phyloP scores from a whole-genome alignment of 441 rosid species.

The Adansonia grandidieri region DNA sequence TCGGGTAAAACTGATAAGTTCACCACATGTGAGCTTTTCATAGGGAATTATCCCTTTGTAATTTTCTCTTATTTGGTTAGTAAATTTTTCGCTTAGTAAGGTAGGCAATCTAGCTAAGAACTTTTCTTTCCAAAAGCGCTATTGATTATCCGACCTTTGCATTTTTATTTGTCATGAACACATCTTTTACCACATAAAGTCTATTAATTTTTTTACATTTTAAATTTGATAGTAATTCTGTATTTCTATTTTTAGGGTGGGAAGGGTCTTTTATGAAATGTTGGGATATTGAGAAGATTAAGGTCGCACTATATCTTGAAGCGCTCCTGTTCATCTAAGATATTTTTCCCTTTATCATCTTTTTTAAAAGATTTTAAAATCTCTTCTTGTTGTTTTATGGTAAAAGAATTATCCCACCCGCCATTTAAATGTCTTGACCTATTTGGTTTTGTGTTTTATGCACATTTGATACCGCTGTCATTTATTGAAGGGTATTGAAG shows the following conservation, averaged over 20 bases:
- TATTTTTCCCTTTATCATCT: background rate
- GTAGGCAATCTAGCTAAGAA: background rate
- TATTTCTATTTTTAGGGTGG: no score
- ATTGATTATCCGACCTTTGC: background rate
- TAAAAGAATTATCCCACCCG: no score
- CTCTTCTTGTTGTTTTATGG: no score
- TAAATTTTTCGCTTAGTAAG: background rate
- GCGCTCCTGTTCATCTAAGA: background rate
- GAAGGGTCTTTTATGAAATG: background rate
- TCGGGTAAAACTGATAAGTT: background rate
- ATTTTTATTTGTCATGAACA: background rate
- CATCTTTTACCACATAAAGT: no score
- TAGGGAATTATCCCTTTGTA: background rate
- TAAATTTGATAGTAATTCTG: no score
- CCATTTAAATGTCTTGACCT: no score
- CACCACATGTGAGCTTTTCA: background rate
- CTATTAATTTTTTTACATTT: no score
- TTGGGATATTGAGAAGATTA: background rate
- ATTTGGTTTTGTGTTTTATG: no score
- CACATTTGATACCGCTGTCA: no score
- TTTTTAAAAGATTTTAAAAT: background rate
- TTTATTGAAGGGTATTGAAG: no score
- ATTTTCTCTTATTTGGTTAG: background rate
- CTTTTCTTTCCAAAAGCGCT: background rate
- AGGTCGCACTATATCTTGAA: background rate